Evolutionary conservation across 441 rosid genomes (phyloP).

Genomic region (Pelargonium citronellum): DNA sequence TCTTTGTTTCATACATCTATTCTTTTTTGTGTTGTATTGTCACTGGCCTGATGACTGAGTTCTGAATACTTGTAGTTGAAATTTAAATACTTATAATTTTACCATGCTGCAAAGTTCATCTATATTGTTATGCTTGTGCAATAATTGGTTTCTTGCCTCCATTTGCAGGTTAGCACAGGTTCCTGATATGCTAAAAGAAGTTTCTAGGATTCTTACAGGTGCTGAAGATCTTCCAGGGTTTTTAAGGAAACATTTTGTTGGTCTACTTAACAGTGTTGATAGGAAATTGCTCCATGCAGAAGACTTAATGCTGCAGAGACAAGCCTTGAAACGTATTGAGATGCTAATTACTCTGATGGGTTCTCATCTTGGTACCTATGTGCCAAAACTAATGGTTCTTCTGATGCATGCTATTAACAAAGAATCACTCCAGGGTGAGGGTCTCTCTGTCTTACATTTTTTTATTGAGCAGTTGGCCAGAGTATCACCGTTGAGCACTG

Average conservation of each 20-base stretch:
- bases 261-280: slow-evolving; percentile 92
- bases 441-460: slow-evolving; percentile 83
- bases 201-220: slow-evolving; percentile 73
- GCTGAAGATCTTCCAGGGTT: slow-evolving; percentile 81
- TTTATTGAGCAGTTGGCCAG: slow-evolving; percentile 71
- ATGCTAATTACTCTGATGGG: slow-evolving; percentile 97
- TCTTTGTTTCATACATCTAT: not conserved
- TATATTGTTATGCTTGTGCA: not conserved
- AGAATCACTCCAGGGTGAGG: slow-evolving; percentile 85
- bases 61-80: slow-evolving; percentile 1
- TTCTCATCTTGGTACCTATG: slow-evolving; percentile 75
- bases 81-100: slow-evolving; percentile 5
- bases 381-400: slow-evolving; percentile 96
- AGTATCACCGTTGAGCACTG: slow-evolving; percentile 81
- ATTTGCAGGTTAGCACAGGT: slow-evolving; percentile 70
- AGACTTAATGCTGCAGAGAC: slow-evolving; percentile 69
- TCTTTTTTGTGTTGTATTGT: not conserved
- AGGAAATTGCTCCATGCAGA: slow-evolving; percentile 91
- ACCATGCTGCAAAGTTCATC: slow-evolving; percentile 10
- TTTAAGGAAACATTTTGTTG: slow-evolving; percentile 94
- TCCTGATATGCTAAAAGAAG: slow-evolving; percentile 75
- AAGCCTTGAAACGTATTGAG: slow-evolving; percentile 87
- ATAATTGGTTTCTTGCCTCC: slow-evolving; percentile 19
- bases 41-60: not conserved
- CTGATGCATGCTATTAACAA: slow-evolving; percentile 90